Evolutionary conservation across 2,329 filamentous ascomycete genomes (phyloP).

Genomic region (Fusarium nurragi): DNA sequence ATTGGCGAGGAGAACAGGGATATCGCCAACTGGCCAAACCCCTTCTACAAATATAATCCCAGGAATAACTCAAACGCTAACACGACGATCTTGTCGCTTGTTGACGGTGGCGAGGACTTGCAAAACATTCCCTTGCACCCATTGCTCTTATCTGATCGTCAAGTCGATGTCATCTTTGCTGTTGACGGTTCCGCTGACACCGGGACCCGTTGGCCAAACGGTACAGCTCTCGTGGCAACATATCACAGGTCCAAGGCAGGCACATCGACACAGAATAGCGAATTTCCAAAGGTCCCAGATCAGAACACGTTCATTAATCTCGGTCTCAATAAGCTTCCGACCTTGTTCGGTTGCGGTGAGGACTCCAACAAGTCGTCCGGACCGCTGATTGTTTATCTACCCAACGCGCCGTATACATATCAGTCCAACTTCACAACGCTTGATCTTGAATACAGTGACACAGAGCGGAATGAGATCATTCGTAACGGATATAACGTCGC

Average conservation of each 20-base stretch:
- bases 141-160: conserved; percentile 75
- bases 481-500: conserved; percentile 79
- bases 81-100: conserved; percentile 69
- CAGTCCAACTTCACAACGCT: conserved; percentile 80
- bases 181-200: conserved; percentile 82
- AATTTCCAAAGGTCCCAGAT: conserved; percentile 78
- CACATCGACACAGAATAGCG: conserved; percentile 68
- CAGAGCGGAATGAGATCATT: conserved; percentile 77
- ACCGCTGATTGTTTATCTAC: conserved; percentile 82
- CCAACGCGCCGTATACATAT: conserved; percentile 79
- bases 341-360: conserved; percentile 82
- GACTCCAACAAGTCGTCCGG: conserved; percentile 49
- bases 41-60: conserved; percentile 74
- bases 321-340: conserved; percentile 75
- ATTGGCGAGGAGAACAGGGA: conserved; percentile 72
- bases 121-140: conserved; percentile 85
- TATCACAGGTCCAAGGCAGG: conserved; percentile 71
- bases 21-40: conserved; percentile 81
- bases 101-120: conserved; percentile 80
- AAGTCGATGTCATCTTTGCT: conserved; percentile 83
- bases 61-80: conserved; percentile 66
- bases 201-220: conserved; percentile 76
- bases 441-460: conserved; percentile 67
- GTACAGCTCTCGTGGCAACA: conserved; percentile 76
- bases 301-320: conserved; percentile 82